These are phyloP conservation scores for Tuber melanosporum DNA, from an alignment of 495 filamentous ascomycete species.

Conservation along the genomic window DNA sequence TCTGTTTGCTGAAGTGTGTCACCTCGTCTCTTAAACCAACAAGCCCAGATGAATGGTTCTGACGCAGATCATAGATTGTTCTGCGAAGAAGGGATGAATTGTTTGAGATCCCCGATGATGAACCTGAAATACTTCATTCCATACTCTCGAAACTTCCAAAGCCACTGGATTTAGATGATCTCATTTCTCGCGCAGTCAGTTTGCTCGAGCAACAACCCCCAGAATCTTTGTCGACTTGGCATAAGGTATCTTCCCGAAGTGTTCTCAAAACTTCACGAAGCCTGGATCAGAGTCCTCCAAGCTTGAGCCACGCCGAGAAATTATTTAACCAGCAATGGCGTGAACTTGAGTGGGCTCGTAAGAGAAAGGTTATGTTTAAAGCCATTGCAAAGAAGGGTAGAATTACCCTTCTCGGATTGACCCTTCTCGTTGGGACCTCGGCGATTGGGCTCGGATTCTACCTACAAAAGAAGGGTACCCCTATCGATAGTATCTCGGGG, in stretches of 20 bases:
- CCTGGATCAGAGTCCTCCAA: conserved; percentile 44
- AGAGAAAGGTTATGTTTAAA: conserved; percentile 49
- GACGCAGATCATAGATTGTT: conserved; percentile 55
- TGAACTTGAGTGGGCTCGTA: conserved; percentile 60
- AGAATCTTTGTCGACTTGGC: conserved; percentile 66
- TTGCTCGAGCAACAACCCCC: conserved; percentile 67
- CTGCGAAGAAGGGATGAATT: conserved; percentile 72
- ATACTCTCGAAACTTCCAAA: conserved; percentile 79
- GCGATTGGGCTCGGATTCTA: conserved; percentile 35
- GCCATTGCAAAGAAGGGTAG: conserved; percentile 55
- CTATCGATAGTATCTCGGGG: conserved; percentile 13
- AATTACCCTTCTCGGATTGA: conserved; percentile 23
- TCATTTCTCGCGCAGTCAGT: conserved; percentile 58
- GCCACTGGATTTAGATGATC: conserved; percentile 71
- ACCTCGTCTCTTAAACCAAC: conserved; percentile 13
- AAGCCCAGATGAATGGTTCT: conserved; percentile 22
- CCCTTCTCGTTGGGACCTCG: conserved; percentile 33
- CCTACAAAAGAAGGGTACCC: conserved; percentile 29
- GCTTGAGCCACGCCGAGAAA: conserved; percentile 53
- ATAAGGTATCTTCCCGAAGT: conserved; percentile 61
- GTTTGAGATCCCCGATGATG: conserved; percentile 70
- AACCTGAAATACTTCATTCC: conserved; percentile 90
- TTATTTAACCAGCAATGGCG: conserved; percentile 63
- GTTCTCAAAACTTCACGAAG: conserved; percentile 74
- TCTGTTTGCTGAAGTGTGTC: conserved; percentile 61